These are phyloP conservation scores for Ganoderma lucidum DNA, from an alignment of 1,284 basidiomycete species.

Conservation along the genomic window DNA sequence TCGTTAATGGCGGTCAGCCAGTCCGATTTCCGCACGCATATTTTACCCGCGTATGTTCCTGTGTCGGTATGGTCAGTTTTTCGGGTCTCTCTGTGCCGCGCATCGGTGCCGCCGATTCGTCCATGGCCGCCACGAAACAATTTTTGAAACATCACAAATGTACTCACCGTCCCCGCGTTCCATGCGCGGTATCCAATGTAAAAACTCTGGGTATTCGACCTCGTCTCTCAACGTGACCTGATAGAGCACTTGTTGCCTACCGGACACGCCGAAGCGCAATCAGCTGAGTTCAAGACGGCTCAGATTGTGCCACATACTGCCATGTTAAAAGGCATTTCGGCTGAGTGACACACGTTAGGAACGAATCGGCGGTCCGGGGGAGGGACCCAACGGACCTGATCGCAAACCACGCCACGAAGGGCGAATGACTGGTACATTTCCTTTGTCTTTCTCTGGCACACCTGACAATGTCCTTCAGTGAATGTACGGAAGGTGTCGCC, in stretches of 20 bases:
- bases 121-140: too few relatives aligned
- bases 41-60: neutral
- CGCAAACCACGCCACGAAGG: conserved; percentile 34
- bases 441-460: conserved; percentile 43
- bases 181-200: conserved; percentile 27
- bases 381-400: conserved; percentile 21
- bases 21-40: conserved; percentile 24
- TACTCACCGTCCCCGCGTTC: conserved; percentile 17
- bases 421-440: conserved; percentile 35
- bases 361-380: too few relatives aligned
- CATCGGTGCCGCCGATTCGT: neutral
- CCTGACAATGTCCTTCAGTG: conserved; percentile 36
- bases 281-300: neutral
- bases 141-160: neutral
- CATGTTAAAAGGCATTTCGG: neutral
- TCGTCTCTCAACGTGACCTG: neutral
- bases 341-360: neutral
- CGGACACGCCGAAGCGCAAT: neutral
- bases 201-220: conserved; percentile 23
- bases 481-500: too few relatives aligned
- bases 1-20: conserved; percentile 37
- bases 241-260: neutral
- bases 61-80: neutral
- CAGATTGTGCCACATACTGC: neutral
- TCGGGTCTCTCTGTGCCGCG: neutral